These are phyloP conservation scores for Paracorniculantispora psalliotae DNA, from an alignment of 2,329 filamentous ascomycete genomes.

Conservation along the genomic window DNA sequence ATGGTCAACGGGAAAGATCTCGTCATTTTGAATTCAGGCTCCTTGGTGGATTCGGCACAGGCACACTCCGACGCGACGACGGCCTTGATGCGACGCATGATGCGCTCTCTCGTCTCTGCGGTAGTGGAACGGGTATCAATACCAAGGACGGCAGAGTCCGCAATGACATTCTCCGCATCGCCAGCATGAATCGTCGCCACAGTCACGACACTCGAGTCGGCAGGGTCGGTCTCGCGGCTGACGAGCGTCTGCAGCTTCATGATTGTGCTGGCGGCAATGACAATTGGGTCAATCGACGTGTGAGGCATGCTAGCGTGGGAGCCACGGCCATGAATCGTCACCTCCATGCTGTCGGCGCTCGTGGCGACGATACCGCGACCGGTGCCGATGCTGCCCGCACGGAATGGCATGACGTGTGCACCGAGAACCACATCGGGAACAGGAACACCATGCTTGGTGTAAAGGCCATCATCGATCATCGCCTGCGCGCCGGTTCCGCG, in stretches of 20 bases:
- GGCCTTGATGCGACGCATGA: conserved; percentile 32
- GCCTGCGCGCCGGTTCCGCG: conserved; percentile 51
- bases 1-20: conserved; percentile 43
- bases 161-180: conserved; percentile 39
- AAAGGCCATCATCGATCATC: conserved; percentile 36
- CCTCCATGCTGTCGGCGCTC: conserved; percentile 23
- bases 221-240: conserved; percentile 25
- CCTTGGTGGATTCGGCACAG: conserved; percentile 39
- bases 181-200: conserved; percentile 40
- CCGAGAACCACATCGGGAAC: conserved; percentile 34
- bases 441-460: conserved; percentile 22
- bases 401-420: conserved; percentile 26
- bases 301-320: conserved; percentile 39
- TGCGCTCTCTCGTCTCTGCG: conserved; percentile 25
- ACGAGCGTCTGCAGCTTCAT: conserved; percentile 30
- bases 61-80: conserved; percentile 49
- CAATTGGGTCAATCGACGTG: conserved; percentile 39
- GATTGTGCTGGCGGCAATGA: conserved; percentile 38
- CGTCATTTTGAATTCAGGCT: conserved; percentile 38
- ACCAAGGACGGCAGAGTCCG: conserved; percentile 34
- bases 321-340: conserved; percentile 33
- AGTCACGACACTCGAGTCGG: conserved; percentile 39
- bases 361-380: conserved; percentile 23
- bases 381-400: conserved; percentile 28
- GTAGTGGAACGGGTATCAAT: conserved; percentile 36